Conservation (phyloP, 2,329 filamentous ascomycete species). For the Cercospora sp. region DNA sequence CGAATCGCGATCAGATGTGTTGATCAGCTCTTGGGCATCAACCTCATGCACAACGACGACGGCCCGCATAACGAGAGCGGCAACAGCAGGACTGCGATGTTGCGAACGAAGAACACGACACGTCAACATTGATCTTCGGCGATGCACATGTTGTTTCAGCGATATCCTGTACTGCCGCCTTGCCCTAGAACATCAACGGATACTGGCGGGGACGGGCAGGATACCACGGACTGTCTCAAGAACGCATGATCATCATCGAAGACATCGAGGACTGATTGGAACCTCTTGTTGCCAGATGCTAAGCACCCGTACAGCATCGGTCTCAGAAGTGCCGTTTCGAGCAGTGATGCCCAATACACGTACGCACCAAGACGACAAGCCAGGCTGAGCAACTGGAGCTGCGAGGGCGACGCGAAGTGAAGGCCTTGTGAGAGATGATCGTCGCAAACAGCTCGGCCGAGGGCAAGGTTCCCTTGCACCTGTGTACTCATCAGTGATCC, state of each 20-base stretch:
- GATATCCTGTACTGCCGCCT: not conserved
- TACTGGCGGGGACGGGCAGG: not conserved
- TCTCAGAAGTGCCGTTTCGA: not conserved
- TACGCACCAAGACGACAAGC: not conserved
- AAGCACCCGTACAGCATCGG: not conserved
- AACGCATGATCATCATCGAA: not conserved
- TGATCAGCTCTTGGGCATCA: constrained; percentile 1
- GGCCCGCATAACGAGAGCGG: not conserved
- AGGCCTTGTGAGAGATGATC: not conserved
- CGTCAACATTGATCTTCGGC: not conserved
- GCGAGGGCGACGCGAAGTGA: not conserved
- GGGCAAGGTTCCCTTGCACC: not conserved
- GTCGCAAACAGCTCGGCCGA: not conserved
- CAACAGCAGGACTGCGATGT: not conserved
- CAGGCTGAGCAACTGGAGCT: not conserved
- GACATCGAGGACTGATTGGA: not conserved
- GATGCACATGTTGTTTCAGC: not conserved
- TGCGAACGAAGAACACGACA: not conserved
- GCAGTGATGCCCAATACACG: not conserved
- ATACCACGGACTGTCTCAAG: not conserved
- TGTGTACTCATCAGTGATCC: not conserved
- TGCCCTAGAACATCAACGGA: not conserved
- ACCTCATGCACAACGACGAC: not conserved
- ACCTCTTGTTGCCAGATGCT: not conserved
- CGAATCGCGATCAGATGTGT: not conserved